These are phyloP conservation scores for Penicillium polonicum DNA, from an alignment of 2,329 filamentous ascomycete species.

Conservation along the genomic window DNA sequence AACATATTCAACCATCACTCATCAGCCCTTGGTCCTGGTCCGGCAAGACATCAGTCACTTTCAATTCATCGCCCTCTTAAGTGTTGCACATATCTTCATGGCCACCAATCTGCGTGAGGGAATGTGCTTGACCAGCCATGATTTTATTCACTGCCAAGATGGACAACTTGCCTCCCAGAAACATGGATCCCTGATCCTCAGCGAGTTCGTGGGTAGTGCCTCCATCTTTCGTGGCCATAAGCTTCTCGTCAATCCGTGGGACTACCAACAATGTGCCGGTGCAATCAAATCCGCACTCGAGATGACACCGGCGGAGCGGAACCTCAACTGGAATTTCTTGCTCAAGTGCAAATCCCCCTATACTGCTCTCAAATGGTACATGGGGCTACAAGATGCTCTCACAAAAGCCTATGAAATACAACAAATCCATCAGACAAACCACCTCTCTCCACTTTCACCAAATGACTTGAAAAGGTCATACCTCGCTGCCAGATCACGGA, in stretches of 20 bases:
- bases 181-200: constrained; percentile 83
- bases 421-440: constrained; percentile 72
- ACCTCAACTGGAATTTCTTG: constrained; percentile 69
- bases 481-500: constrained; percentile 59
- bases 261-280: constrained; percentile 81
- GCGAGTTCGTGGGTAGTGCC: constrained; percentile 90
- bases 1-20: constrained; percentile 79
- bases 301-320: constrained; percentile 73
- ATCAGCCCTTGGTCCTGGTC: constrained; percentile 86
- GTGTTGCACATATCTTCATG: constrained; percentile 84
- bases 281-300: constrained; percentile 79
- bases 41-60: constrained; percentile 91
- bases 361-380: constrained; percentile 80
- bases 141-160: constrained; percentile 90
- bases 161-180: constrained; percentile 69
- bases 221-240: constrained; percentile 77
- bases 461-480: constrained; percentile 65
- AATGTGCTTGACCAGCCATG: constrained; percentile 93
- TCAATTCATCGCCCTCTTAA: constrained; percentile 86
- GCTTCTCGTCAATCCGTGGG: constrained; percentile 89
- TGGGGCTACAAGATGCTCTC: constrained; percentile 65
- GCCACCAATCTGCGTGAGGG: constrained; percentile 92
- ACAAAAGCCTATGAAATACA: constrained; percentile 76
- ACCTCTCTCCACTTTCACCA: constrained; percentile 75
- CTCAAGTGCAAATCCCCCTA: constrained; percentile 71